Conservation (phyloP, 2,329 filamentous ascomycete genomes). For the Diaporthe batatas region DNA sequence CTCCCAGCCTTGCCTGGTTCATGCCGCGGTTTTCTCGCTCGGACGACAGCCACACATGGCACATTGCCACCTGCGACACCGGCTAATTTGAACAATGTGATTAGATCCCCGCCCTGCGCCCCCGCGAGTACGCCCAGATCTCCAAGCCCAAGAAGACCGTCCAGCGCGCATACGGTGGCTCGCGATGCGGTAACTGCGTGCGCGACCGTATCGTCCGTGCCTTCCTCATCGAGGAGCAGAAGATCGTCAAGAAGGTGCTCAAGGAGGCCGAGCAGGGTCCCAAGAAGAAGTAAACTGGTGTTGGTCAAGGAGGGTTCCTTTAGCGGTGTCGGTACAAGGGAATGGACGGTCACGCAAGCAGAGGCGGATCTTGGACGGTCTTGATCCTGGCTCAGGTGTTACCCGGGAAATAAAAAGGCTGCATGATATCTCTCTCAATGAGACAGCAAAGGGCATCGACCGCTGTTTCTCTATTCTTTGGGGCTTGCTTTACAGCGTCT, state of each 20-base stretch:
- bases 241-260: constrained; percentile 99
- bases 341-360: constrained; percentile 52
- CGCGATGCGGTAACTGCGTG: constrained; percentile 98
- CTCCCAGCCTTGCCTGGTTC: neutral
- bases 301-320: constrained; percentile 49
- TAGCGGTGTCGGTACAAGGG: constrained; percentile 46
- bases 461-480: constrained; percentile 56
- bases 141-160: constrained; percentile 99
- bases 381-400: constrained; percentile 65
- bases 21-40: neutral
- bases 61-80: constrained; percentile 26
- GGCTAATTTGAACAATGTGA: constrained; percentile 48
- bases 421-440: constrained; percentile 56
- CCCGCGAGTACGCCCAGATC: constrained; percentile 96
- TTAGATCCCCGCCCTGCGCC: constrained; percentile 94
- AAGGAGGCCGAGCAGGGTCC: constrained; percentile 91
- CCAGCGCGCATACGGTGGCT: constrained; percentile 97
- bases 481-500: constrained; percentile 61
- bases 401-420: constrained; percentile 57
- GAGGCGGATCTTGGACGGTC: constrained; percentile 42
- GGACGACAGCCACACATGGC: neutral
- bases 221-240: constrained; percentile 99
- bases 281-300: constrained; percentile 76
- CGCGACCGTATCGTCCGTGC: constrained; percentile 97
- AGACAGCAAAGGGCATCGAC: constrained; percentile 41